Conservation (phyloP, 176 grass and related monocot genomes). For the Carex myosuroides region DNA sequence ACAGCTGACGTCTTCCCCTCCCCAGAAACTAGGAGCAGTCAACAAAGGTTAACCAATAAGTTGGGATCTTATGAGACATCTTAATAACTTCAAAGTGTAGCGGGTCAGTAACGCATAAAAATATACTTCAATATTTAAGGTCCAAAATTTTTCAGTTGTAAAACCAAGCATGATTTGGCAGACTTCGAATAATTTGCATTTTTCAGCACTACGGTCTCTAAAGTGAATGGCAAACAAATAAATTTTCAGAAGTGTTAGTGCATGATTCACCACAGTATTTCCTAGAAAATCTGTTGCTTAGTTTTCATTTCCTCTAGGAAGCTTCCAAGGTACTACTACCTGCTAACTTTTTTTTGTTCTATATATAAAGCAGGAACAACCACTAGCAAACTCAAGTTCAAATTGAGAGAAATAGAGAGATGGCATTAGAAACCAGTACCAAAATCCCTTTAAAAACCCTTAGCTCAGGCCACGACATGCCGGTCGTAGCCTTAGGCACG, state of each 20-base stretch:
- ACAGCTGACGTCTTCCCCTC: no score
- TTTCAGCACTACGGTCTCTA: no score
- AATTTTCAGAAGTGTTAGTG: not conserved
- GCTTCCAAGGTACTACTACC: not conserved
- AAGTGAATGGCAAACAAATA: no score
- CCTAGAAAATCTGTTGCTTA: not conserved
- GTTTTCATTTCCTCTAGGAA: not conserved
- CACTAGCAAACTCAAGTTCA: not conserved
- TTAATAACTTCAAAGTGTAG: no score
- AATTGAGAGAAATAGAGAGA: not conserved
- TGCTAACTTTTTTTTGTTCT: not conserved
- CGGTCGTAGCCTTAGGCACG: slow-evolving; percentile 43
- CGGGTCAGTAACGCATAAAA: no score
- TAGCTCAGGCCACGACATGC: slow-evolving; percentile 27
- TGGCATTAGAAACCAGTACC: not conserved
- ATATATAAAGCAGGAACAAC: not conserved
- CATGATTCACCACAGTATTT: not conserved
- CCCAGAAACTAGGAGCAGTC: no score
- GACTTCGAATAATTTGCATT: no score
- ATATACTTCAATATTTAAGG: no score
- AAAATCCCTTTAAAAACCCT: slow-evolving; percentile 27
- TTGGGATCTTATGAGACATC: no score
- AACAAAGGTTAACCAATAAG: no score
- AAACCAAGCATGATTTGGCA: no score
- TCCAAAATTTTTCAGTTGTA: no score